phyloP scores from a whole-genome alignment of 768 basidiomycete species.

The Podaxis mareebaensis region DNA sequence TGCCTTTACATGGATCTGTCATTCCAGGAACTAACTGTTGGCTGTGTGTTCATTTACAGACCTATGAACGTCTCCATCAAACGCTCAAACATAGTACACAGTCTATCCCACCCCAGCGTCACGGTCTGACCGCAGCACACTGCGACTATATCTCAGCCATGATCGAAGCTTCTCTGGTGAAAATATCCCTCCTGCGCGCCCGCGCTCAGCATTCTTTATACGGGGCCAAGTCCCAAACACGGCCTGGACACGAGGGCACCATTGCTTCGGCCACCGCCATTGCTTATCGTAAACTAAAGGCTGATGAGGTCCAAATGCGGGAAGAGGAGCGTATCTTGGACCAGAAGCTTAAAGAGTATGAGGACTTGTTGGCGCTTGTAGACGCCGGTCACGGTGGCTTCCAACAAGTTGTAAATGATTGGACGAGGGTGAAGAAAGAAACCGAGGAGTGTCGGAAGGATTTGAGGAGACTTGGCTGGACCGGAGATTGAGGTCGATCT shows the following conservation, averaged over 20 bases:
- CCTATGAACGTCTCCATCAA: slow-evolving; percentile 24
- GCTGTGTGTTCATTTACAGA: not conserved
- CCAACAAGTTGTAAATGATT: slow-evolving; percentile 48
- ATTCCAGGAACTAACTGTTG: not conserved
- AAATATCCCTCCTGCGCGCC: slow-evolving; percentile 46
- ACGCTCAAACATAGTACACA: slow-evolving; percentile 28
- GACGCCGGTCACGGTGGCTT: slow-evolving; percentile 43
- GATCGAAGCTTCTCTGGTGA: slow-evolving; percentile 48
- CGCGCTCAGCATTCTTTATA: slow-evolving; percentile 42
- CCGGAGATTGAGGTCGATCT: slow-evolving; percentile 30
- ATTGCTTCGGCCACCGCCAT: slow-evolving; percentile 35
- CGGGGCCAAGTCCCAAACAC: slow-evolving; percentile 27
- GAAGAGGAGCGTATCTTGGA: slow-evolving; percentile 39
- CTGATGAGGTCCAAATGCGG: slow-evolving; percentile 35
- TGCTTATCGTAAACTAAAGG: slow-evolving; percentile 32
- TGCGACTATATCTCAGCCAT: slow-evolving; percentile 43
- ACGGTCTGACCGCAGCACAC: slow-evolving; percentile 32
- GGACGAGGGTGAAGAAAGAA: slow-evolving; percentile 46
- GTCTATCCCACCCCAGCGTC: slow-evolving; percentile 27
- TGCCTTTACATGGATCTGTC: not conserved
- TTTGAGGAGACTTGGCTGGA: slow-evolving; percentile 52
- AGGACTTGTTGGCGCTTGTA: slow-evolving; percentile 39
- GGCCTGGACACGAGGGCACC: slow-evolving; percentile 18
- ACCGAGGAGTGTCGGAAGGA: slow-evolving; percentile 51
- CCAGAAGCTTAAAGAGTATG: slow-evolving; percentile 41